Conservation (phyloP, 1,284 basidiomycete genomes). For the Leccinum holopus region DNA sequence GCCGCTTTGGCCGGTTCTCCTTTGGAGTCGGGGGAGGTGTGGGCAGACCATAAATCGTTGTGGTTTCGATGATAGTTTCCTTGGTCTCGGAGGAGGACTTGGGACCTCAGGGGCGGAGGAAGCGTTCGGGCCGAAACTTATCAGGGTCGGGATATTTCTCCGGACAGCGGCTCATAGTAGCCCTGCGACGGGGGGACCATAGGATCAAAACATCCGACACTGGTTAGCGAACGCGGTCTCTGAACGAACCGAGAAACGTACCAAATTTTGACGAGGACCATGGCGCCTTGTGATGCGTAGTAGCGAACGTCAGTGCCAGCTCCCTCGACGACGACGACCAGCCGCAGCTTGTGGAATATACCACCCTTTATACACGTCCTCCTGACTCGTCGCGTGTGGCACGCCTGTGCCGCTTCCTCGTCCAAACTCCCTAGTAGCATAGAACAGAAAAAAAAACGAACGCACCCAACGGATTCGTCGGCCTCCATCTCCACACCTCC, state of each 20-base stretch:
- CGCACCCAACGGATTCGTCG: slow-evolving; percentile 4
- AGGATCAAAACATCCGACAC: neutral
- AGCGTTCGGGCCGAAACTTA: slow-evolving; percentile 47
- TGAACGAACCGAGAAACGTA: neutral
- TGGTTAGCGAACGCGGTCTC: neutral
- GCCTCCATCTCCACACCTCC: slow-evolving; percentile 12
- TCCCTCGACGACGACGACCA: neutral
- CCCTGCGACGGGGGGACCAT: slow-evolving; percentile 24
- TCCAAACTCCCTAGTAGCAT: neutral
- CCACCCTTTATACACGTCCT: neutral
- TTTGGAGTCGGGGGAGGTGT: neutral
- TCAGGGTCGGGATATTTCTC: slow-evolving; percentile 44
- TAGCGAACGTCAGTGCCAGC: neutral
- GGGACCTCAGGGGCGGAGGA: slow-evolving; percentile 29
- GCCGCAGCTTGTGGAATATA: slow-evolving; percentile 5
- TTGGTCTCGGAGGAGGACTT: neutral
- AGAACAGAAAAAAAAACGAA: neutral
- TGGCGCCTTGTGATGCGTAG: neutral
- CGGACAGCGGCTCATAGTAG: slow-evolving; percentile 44
- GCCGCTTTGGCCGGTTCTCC: neutral
- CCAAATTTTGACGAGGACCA: slow-evolving; percentile 5
- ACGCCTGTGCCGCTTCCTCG: neutral
- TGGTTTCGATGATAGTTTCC: neutral
- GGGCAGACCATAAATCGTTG: neutral
- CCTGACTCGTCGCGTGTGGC: slow-evolving; percentile 2